These are phyloP conservation scores for Coniella vitis DNA, from an alignment of 2,329 filamentous ascomycete species.

Conservation along the genomic window DNA sequence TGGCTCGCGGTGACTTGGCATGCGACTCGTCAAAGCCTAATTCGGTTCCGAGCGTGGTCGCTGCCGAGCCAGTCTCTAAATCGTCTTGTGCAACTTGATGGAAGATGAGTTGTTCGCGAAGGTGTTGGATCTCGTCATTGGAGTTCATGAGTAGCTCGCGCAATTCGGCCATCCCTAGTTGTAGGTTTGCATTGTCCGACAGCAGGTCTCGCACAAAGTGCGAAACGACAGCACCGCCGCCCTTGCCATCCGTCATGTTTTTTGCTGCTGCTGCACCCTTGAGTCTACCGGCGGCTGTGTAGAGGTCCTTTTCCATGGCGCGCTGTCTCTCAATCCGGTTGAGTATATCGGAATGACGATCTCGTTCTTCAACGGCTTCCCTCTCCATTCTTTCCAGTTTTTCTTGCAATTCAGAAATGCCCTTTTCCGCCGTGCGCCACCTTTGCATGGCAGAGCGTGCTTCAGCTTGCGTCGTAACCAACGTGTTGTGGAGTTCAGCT, in stretches of 20 bases:
- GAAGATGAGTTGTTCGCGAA: constrained; percentile 73
- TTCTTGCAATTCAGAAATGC: constrained; percentile 71
- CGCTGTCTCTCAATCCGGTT: constrained; percentile 78
- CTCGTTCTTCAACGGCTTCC: constrained; percentile 71
- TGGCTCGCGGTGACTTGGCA: constrained; percentile 21
- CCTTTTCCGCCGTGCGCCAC: constrained; percentile 80
- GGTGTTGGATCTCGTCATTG: constrained; percentile 84
- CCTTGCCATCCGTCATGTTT: constrained; percentile 52
- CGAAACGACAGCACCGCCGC: constrained; percentile 65
- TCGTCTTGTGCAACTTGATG: constrained; percentile 61
- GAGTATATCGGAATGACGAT: constrained; percentile 75
- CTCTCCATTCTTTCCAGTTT: constrained; percentile 84
- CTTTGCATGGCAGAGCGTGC: constrained; percentile 71
- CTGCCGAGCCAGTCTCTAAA: constrained; percentile 26
- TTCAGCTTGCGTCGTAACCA: constrained; percentile 64
- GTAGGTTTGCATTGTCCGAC: constrained; percentile 89
- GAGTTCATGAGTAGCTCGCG: constrained; percentile 85
- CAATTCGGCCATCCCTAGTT: constrained; percentile 85
- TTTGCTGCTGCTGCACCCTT: constrained; percentile 73
- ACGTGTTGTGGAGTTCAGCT: constrained; percentile 58
- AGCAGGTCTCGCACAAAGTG: constrained; percentile 95
- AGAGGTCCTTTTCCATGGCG: constrained; percentile 73
- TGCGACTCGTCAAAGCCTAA: constrained; percentile 42
- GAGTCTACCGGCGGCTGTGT: constrained; percentile 69
- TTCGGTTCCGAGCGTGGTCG: constrained; percentile 63